Percentiles rank a stretch among this genome's conserved stretches.
Evolutionary conservation across 176 grass and related monocot genomes (phyloP).

Genomic region (Aegilops tauschii): DNA sequence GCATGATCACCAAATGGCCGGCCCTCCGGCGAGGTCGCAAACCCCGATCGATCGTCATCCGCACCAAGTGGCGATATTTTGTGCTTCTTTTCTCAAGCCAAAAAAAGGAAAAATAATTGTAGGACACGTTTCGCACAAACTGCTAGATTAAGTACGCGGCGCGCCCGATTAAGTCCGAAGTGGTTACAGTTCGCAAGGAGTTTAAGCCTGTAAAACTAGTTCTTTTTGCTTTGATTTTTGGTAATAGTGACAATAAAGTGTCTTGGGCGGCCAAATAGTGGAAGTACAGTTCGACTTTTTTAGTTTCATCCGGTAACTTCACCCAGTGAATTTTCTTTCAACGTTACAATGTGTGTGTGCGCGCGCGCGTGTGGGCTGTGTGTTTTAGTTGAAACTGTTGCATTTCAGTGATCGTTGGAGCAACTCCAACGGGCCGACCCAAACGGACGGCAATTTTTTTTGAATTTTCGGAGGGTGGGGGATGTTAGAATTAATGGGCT

Average conservation of each 20-base stretch:
- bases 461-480: too few species aligned
- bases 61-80: constrained; percentile 16
- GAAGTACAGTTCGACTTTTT: neutral
- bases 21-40: neutral
- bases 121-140: neutral
- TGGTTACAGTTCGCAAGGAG: neutral
- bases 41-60: neutral
- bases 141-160: neutral
- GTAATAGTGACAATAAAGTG: constrained; percentile 22
- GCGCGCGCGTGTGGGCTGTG: too few species aligned
- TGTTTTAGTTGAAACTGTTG: too few species aligned
- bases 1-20: constrained; percentile 6
- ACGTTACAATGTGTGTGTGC: too few species aligned
- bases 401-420: too few species aligned
- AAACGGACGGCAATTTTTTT: too few species aligned
- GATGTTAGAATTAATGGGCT: too few species aligned
- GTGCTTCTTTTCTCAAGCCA: neutral
- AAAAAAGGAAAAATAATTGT: neutral
- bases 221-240: constrained; percentile 24
- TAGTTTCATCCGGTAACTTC: neutral
- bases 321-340: neutral
- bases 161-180: neutral
- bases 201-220: constrained; percentile 35
- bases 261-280: neutral
- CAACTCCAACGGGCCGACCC: too few species aligned